Base-by-base conservation (phyloP, 2,329 filamentous ascomycete species). In the Neopestalotiopsis sp. region DNA sequence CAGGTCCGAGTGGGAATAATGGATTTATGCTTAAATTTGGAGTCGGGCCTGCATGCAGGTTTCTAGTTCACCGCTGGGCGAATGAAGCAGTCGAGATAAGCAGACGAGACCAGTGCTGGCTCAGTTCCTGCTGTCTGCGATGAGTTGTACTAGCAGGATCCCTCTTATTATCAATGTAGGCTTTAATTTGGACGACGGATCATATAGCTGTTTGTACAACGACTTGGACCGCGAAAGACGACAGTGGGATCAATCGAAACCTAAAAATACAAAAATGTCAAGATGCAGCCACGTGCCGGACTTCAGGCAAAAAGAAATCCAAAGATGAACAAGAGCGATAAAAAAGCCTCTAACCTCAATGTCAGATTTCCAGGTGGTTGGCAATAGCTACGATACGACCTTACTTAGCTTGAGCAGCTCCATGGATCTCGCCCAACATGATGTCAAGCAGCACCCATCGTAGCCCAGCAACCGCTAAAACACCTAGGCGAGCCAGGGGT, bases 361-460 rank as follows among this genome's bases (percentile, higher is more conserved):
- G 40, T 17, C 42, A 56, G 42, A 56, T 49, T 58, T 49, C 13
- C 45, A 28, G 65, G 65, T 67, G 65, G 65, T 67, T 67, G 65
- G 65, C 52, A 45, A 38, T 20, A 52, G 14, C 17, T n/a, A n/a
- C 17, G 17, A 52, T 52, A 20, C 45, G 6, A 20, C 58, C 52
- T 32, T 56, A 52, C 34, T 38, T 38, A 38, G 34, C 34, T 38
- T 38, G 34, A 38, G 34, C 34, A 66, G 64, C 28, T 66, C 30
- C 32, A 52, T 28, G 24, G 24, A 28, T 52, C 45, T 52, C 20
- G 24, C 14, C 42, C 28, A 58, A 34, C 45, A 66, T 67, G 65
- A 67, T 67, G 65, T 67, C 65, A 67, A 67, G 32, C n/a, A 45
- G 64, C 42, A 17, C 64, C 64, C 64, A 45, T 67, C 10, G 52